A percentile compares a stretch with the other conserved stretches of the same genome.
Evolutionary conservation across 1,139 yeast genomes (phyloP).

Genomic region (Candida glucosophila): DNA sequence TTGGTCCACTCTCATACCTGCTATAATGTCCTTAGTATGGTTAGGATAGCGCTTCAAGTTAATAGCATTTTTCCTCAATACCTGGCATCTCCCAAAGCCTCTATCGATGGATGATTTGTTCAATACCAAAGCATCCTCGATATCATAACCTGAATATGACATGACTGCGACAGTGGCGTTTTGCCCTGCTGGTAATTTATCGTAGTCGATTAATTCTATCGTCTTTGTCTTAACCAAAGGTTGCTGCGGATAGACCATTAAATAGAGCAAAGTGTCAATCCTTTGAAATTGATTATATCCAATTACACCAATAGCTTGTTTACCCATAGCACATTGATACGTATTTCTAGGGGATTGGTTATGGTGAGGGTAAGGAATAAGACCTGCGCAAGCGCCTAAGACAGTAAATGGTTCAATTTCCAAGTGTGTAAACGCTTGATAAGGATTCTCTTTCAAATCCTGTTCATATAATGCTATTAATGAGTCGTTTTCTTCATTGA

Average conservation of each 20-base stretch:
- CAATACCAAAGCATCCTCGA: slow-evolving; percentile 94
- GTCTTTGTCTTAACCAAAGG: slow-evolving; percentile 99
- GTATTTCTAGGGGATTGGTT: slow-evolving; percentile 98
- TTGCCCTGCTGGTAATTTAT: slow-evolving; percentile 97
- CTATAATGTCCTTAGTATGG: slow-evolving; percentile 83
- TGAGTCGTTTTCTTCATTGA: slow-evolving; percentile 95
- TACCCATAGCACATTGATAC: slow-evolving; percentile 99
- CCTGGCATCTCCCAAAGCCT: slow-evolving; percentile 98
- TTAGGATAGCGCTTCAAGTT: slow-evolving; percentile 86
- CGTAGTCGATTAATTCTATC: slow-evolving; percentile 89
- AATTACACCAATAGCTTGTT: slow-evolving; percentile 98
- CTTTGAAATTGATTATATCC: slow-evolving; percentile 94
- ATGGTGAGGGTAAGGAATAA: slow-evolving; percentile 99
- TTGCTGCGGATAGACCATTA: slow-evolving; percentile 97
- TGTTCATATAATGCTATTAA: slow-evolving; percentile 84
- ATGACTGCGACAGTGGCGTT: slow-evolving; percentile 98
- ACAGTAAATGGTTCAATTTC: slow-evolving; percentile 97
- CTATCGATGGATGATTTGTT: slow-evolving; percentile 91
- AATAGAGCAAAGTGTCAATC: slow-evolving; percentile 85
- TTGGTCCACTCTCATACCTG: slow-evolving; percentile 85
- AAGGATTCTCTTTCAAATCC: slow-evolving; percentile 18
- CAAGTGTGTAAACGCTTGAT: slow-evolving; percentile 64
- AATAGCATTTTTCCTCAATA: slow-evolving; percentile 86
- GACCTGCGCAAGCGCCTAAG: slow-evolving; percentile 96
- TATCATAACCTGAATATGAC: slow-evolving; percentile 99